Evolutionary conservation across 139 green algal genomes (phyloP), one percentile per base, ranked within the genome.

Genomic region (Chlamydomonas sphaeroides): DNA sequence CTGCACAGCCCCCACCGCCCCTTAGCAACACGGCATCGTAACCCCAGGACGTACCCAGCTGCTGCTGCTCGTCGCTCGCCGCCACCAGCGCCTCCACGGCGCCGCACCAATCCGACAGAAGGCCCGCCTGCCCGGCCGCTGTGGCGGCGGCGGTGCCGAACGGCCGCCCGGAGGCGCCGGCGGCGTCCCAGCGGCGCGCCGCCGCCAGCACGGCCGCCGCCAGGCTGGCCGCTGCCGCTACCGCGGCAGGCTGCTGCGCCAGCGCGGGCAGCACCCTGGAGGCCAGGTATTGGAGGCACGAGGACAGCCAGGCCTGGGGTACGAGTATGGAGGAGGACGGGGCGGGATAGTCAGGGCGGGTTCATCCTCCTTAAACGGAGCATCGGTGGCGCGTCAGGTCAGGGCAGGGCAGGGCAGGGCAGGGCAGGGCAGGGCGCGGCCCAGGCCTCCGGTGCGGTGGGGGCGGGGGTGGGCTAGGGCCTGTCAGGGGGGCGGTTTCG

Each of bases 1-100:
- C n/a, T n/a, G n/a, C n/a, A n/a, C n/a, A n/a, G n/a, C n/a, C n/a
- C n/a, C n/a, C n/a, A n/a, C n/a, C n/a, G n/a, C n/a, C n/a, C n/a
- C n/a, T n/a, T n/a, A n/a, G n/a, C n/a, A n/a, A n/a, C n/a, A n/a
- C n/a, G n/a, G n/a, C n/a, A n/a, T n/a, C n/a, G n/a, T n/a, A n/a
- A n/a, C n/a, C n/a, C n/a, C n/a, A n/a, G n/a, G n/a, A 80, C 74
- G 5, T 25, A 82, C 75, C 59, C 45, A 82, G 45, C 59, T 82
- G 62, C 35, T 72, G 75, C 32, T 32, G 10, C 2, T 82, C 63
- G 32, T 82, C 75, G 42, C 75, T 73, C 41, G 42, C 63, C 18
- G 42, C 61, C 42, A 38, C 33, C 61, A 72, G 41, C 75, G 59
- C 38, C 75, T 82, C 38, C 14, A 70, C 56, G 35, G n/a, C 73